phyloP scores from a whole-genome alignment of 2,329 filamentous ascomycete genomes.

The Colletotrichum sp. region DNA sequence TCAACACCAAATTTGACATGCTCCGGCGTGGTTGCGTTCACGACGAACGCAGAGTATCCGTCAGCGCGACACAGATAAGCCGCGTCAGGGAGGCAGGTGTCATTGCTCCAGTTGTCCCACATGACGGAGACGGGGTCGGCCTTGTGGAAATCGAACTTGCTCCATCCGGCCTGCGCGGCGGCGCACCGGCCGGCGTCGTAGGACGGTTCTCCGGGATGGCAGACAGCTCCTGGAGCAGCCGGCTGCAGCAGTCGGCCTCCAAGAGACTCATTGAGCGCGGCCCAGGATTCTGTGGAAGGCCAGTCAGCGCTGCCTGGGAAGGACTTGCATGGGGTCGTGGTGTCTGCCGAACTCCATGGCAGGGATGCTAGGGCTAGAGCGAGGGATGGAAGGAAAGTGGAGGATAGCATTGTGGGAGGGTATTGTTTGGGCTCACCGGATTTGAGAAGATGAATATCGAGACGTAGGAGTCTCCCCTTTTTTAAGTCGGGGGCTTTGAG shows the following conservation, averaged over 20 bases:
- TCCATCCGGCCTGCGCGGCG: background rate
- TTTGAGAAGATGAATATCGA: background rate
- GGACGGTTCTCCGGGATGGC: constrained; percentile 40
- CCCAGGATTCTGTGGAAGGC: constrained; percentile 53
- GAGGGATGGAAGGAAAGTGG: background rate
- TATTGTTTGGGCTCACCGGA: background rate
- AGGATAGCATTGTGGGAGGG: background rate
- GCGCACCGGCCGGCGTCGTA: constrained; percentile 37
- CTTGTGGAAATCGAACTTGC: constrained; percentile 36
- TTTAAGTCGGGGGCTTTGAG: background rate
- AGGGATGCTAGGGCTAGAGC: background rate
- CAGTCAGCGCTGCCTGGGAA: constrained; percentile 50
- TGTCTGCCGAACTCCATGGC: background rate
- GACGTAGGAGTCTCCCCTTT: background rate
- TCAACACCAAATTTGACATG: constrained; percentile 40
- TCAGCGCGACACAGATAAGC: constrained; percentile 34
- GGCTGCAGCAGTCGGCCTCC: constrained; percentile 47
- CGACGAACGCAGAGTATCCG: constrained; percentile 41
- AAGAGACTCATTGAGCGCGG: constrained; percentile 47
- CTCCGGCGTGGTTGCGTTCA: constrained; percentile 37
- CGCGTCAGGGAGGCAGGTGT: constrained; percentile 52
- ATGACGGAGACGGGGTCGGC: constrained; percentile 36
- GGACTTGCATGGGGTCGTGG: constrained; percentile 44
- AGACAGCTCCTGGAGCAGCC: constrained; percentile 48
- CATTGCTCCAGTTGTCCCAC: constrained; percentile 52